Conservation (phyloP, 148 eudicot species). For the Rhododendron molle region DNA sequence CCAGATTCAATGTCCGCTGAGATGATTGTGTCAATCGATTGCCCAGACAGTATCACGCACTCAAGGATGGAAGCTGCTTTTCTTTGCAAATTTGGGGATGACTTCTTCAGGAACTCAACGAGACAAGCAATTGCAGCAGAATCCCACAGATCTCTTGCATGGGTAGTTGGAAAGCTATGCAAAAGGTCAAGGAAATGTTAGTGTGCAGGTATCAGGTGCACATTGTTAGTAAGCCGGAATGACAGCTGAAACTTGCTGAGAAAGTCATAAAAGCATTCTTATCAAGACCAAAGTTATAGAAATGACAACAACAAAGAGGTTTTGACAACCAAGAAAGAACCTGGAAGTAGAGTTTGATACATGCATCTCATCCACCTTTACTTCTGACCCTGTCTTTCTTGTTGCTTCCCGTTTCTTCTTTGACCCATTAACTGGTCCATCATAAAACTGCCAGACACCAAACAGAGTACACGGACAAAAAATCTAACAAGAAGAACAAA, state of each 20-base stretch:
- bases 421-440: slow-evolving; percentile 60
- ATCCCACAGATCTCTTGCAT: slow-evolving; percentile 39
- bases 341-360: slow-evolving; percentile 27
- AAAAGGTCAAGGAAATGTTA: neutral
- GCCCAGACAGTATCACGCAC: slow-evolving; percentile 42
- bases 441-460: slow-evolving; percentile 44
- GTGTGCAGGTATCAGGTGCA: slow-evolving; percentile 1
- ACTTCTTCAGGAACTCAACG: slow-evolving; percentile 44
- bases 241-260: neutral
- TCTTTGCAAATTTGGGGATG: slow-evolving; percentile 47
- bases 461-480: slow-evolving; percentile 4
- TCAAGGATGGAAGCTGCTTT: slow-evolving; percentile 77
- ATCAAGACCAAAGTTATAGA: neutral
- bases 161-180: slow-evolving; percentile 30
- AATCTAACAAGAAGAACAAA: neutral
- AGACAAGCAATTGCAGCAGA: slow-evolving; percentile 45
- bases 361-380: slow-evolving; percentile 20
- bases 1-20: slow-evolving; percentile 48
- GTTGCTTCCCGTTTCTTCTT: slow-evolving; percentile 21
- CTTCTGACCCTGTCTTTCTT: slow-evolving; percentile 19
- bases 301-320: neutral
- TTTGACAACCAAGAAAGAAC: slow-evolving; percentile 10
- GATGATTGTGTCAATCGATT: slow-evolving; percentile 32
- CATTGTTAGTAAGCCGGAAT: neutral
- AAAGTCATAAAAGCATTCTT: neutral